phyloP scores from a whole-genome alignment of 208 protist species.

The Vickermania ingenoplastis region DNA sequence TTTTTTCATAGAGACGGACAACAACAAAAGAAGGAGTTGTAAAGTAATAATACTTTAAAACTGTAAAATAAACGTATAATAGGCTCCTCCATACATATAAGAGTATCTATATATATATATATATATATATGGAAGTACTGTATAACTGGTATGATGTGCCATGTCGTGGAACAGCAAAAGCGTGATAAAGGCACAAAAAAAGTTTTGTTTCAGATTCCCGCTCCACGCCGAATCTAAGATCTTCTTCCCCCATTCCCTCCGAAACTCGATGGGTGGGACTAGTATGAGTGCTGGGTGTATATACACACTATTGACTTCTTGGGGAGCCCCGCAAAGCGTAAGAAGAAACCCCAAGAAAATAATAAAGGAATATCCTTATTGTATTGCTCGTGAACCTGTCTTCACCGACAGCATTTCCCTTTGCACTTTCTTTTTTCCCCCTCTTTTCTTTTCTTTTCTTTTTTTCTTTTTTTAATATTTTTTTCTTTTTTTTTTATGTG shows the following conservation, averaged over 20 bases:
- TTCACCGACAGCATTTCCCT: no score
- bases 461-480: no score
- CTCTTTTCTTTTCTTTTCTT: no score
- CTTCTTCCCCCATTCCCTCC: not conserved
- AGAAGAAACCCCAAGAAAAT: not conserved
- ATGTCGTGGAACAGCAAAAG: slow-evolving; percentile 1
- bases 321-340: not conserved
- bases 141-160: slow-evolving; percentile 6
- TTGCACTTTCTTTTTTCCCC: no score
- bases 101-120: slow-evolving; percentile 12
- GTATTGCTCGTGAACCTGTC: no score
- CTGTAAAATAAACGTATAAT: not conserved
- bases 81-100: not conserved
- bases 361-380: no score
- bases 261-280: not conserved
- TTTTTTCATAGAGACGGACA: slow-evolving; percentile 1
- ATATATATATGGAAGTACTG: slow-evolving; percentile 5
- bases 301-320: not conserved
- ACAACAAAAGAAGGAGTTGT: slow-evolving; percentile 1
- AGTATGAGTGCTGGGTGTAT: not conserved
- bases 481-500: no score
- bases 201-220: not conserved
- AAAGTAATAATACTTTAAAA: slow-evolving; percentile 3
- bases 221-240: not conserved
- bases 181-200: not conserved